phyloP scores from a whole-genome alignment of 345 rosid species.

The Brassica cretica region DNA sequence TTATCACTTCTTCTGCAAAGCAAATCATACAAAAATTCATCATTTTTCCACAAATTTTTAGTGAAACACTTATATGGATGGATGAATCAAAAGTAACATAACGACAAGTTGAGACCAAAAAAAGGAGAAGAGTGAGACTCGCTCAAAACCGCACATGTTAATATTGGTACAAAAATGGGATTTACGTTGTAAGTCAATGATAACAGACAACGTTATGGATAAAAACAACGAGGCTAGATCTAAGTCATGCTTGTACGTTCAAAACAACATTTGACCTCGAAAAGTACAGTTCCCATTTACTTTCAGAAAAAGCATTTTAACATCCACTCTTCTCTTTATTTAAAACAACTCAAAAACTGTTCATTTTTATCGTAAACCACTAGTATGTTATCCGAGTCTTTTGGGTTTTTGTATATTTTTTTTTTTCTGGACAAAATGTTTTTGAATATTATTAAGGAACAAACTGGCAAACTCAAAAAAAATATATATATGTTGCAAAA shows the following conservation, averaged over 20 bases:
- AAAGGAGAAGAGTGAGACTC: conserved; percentile 27
- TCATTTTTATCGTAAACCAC: not conserved
- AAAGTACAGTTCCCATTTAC: not conserved
- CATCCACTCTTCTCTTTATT: conserved; percentile 3
- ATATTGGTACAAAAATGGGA: not conserved
- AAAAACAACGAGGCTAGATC: conserved; percentile 17
- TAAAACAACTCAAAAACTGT: not conserved
- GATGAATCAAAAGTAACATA: conserved; percentile 19
- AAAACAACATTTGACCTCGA: not conserved
- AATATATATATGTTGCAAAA: not conserved
- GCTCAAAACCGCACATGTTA: conserved; percentile 31
- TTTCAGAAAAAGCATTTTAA: not conserved
- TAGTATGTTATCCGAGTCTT: not conserved
- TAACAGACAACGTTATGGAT: not conserved
- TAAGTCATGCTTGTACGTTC: not conserved
- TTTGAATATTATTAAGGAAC: not conserved
- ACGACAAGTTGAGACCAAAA: conserved; percentile 20
- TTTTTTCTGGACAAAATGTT: not conserved
- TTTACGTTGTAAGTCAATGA: conserved; percentile 23
- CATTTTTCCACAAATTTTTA: not conserved
- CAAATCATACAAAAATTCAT: not conserved
- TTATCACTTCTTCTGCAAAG: conserved; percentile 24
- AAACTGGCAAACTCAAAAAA: not conserved
- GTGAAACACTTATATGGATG: conserved; percentile 25
- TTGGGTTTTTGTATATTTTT: not conserved